These are phyloP conservation scores for Daldinia decipiens DNA, from an alignment of 495 filamentous ascomycete species.

Conservation along the genomic window DNA sequence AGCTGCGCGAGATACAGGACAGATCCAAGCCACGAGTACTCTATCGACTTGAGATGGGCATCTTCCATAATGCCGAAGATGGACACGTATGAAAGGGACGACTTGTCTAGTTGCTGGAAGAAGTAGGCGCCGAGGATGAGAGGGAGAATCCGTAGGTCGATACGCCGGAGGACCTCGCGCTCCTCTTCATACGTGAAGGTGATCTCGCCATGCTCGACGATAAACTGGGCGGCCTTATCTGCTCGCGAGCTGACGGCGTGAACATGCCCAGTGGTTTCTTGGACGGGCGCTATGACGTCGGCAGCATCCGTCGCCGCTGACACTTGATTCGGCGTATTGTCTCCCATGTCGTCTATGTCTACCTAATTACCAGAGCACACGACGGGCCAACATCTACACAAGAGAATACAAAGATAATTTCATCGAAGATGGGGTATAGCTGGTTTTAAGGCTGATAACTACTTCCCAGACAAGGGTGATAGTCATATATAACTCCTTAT, in stretches of 20 bases:
- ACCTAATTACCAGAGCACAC: not conserved
- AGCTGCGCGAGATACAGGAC: constrained; percentile 58
- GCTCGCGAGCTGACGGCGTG: constrained; percentile 32
- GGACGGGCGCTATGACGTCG: constrained; percentile 44
- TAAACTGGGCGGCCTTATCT: constrained; percentile 57
- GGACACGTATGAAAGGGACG: constrained; percentile 61
- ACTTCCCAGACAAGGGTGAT: constrained; percentile 3
- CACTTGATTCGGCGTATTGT: constrained; percentile 17
- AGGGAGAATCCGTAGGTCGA: constrained; percentile 61
- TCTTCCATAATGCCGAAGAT: constrained; percentile 65
- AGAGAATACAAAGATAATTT: not conserved
- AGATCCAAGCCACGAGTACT: constrained; percentile 62
- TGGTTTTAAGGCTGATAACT: constrained; percentile 11
- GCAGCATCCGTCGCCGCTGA: constrained; percentile 28
- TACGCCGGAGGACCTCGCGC: constrained; percentile 52
- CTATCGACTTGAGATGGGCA: constrained; percentile 56
- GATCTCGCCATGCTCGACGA: constrained; percentile 52
- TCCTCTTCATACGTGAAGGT: constrained; percentile 55
- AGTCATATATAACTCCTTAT: constrained; percentile 23
- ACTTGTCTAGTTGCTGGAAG: constrained; percentile 66
- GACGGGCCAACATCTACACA: not conserved
- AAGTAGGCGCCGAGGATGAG: constrained; percentile 63
- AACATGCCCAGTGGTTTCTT: constrained; percentile 37
- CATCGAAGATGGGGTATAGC: not conserved
- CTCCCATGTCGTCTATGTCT: constrained; percentile 28